phyloP scores from a whole-genome alignment of 768 basidiomycete species.

The Rhodotorula kratochvilovae region DNA sequence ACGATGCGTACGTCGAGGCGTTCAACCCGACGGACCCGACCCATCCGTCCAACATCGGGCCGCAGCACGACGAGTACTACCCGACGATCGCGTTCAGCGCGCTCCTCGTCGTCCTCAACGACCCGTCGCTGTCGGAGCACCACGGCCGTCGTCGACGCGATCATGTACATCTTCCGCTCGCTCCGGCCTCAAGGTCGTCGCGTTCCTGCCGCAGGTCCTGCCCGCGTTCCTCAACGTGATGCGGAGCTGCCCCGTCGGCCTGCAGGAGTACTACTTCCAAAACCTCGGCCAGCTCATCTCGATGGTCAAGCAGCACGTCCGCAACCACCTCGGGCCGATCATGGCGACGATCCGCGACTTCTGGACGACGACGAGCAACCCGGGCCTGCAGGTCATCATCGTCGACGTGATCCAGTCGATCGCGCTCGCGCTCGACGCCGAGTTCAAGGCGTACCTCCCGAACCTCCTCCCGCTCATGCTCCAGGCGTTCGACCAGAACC shows the following conservation, averaged over 20 bases:
- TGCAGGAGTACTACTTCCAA: conserved; percentile 90
- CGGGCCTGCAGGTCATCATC: conserved; percentile 77
- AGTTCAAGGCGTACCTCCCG: conserved; percentile 93
- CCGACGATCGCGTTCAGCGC: conserved; percentile 91
- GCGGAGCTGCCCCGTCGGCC: conserved; percentile 64
- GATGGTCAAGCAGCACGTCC: conserved; percentile 95
- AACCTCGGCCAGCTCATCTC: conserved; percentile 91
- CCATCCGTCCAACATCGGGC: conserved; percentile 48
- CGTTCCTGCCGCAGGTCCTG: conserved; percentile 92
- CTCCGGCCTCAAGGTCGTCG: conserved; percentile 93
- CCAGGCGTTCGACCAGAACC: conserved; percentile 83
- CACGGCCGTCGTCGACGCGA: conserved; percentile 94
- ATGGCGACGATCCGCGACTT: conserved; percentile 81
- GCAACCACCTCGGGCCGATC: conserved; percentile 80
- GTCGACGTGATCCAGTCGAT: conserved; percentile 88
- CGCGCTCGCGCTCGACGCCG: conserved; percentile 88
- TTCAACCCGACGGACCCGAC: conserved; percentile 50
- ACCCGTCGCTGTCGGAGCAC: conserved; percentile 75
- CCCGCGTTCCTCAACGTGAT: conserved; percentile 90
- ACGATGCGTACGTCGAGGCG: conserved; percentile 64
- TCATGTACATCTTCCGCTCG: conserved; percentile 98
- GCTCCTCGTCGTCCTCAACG: conserved; percentile 77
- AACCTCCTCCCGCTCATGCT: conserved; percentile 81
- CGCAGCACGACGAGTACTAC: conserved; percentile 76
- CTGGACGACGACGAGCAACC: conserved; percentile 65